These are phyloP conservation scores for Ambrosia hybrid DNA, from an alignment of 140 eudicot genomes.

Conservation along the genomic window DNA sequence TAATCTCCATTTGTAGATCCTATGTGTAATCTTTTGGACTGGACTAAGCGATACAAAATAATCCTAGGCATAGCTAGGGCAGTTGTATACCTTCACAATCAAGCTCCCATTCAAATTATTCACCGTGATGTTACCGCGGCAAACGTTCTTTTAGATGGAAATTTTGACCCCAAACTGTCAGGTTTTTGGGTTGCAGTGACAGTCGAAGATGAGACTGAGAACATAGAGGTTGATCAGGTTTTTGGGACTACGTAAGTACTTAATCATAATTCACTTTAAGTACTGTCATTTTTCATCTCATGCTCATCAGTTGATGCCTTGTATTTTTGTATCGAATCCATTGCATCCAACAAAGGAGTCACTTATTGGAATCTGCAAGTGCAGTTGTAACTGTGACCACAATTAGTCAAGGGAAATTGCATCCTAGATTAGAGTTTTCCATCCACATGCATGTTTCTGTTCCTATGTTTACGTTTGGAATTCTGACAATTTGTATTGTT, in stretches of 20 bases:
- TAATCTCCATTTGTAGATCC: neutral
- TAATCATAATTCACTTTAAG: too few relatives aligned
- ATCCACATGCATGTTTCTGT: neutral
- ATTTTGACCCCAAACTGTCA: neutral
- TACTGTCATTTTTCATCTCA: neutral
- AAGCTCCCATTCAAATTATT: neutral
- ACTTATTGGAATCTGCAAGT: neutral
- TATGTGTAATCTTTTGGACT: neutral
- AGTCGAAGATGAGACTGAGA: neutral
- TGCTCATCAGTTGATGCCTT: neutral
- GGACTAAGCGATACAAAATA: slow-evolving; percentile 7
- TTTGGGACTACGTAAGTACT: neutral
- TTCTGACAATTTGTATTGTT: neutral
- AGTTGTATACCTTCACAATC: neutral
- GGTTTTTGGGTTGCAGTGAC: slow-evolving; percentile 8
- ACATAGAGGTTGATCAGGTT: neutral
- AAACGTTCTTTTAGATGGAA: neutral
- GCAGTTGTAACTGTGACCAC: neutral
- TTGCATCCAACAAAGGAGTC: neutral
- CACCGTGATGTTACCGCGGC: neutral
- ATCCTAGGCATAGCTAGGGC: slow-evolving; percentile 3
- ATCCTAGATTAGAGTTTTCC: neutral
- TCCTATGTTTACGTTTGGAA: neutral
- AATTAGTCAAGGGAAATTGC: neutral
- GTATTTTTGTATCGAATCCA: neutral